Evolutionary conservation across 2,329 filamentous ascomycete genomes (phyloP), one percentile per base, ranked within the genome.

Genomic region (Fusarium sacchari): DNA sequence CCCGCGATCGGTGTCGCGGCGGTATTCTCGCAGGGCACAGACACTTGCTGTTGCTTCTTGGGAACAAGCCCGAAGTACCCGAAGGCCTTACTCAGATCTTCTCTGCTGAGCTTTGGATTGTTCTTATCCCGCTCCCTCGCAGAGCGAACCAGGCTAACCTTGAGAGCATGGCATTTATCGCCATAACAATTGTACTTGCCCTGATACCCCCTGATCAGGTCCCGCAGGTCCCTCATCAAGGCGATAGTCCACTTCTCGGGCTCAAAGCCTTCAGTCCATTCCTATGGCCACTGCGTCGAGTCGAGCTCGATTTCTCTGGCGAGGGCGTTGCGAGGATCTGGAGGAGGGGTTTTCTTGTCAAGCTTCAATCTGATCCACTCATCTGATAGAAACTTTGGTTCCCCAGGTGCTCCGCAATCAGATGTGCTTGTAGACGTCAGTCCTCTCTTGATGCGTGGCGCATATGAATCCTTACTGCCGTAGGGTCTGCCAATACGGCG

Each of bases 1-100:
- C 26, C 9, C 15, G 17, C 28, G 24, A 43, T 18, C 14, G 17
- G 39, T 12, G 13, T 8, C 24, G 34, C 17, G 14, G 24, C 20
- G 24, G 36, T 39, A 28, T 55, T 28, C 24, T 28, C 50, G 7
- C 50, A 37, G 14, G 50, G 50, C 20, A 39, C 50, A 37, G 34
- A 28, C 50, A 55, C 50, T 55, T 55, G 34, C 50, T 37, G 14
- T n/a, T 55, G 34, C n/a, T 39, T 55, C 36, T 22, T 58, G n/a
- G 22, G 12, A 2, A 26, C 22, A 22, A 60, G 28, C 4, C 12
- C 7, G 26, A 12, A 14, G 39, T 60, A 26, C 5, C 8, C 7
- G 14, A 60, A 12, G 11, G 43, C 34, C 11, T 40, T 24, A 5
- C 22, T 28, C 30, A 57, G 10, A 34, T 57, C 55, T 22, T 22